phyloP scores from a whole-genome alignment of 441 rosid genomes.

The Metrosideros polymorpha region DNA sequence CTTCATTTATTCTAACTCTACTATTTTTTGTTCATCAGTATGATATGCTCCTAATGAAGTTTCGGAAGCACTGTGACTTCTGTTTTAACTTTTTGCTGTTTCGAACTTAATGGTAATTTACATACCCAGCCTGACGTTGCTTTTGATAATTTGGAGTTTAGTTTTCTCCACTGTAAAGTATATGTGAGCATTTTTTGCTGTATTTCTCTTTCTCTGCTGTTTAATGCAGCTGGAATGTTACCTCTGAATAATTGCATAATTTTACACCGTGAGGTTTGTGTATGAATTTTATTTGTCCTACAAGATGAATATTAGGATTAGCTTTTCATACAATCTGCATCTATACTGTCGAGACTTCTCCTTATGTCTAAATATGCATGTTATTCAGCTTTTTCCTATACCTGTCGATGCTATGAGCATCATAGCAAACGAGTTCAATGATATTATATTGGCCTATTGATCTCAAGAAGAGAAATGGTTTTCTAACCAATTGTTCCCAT shows the following conservation, averaged over 20 bases:
- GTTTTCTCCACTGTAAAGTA: not conserved
- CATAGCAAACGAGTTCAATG: not conserved
- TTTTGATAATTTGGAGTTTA: not conserved
- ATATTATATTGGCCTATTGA: not conserved
- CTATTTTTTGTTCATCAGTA: not conserved
- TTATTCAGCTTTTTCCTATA: not conserved
- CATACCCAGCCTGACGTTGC: not conserved
- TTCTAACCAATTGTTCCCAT: not conserved
- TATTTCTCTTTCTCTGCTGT: not conserved
- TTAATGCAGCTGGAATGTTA: not conserved
- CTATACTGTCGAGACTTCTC: not conserved
- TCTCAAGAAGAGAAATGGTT: not conserved
- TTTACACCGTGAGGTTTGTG: not conserved
- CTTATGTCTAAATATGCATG: not conserved
- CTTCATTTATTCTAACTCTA: not conserved
- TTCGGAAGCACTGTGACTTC: not conserved
- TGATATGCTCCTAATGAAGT: not conserved
- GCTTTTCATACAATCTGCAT: not conserved
- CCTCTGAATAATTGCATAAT: not conserved
- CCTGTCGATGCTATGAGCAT: too few relatives aligned
- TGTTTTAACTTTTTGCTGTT: not conserved
- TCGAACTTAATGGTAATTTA: not conserved
- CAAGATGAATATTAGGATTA: not conserved
- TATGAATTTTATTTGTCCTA: not conserved
- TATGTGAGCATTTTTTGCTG: not conserved